These are phyloP conservation scores for Cercospora sesami DNA, from an alignment of 2,329 filamentous ascomycete genomes.

Conservation along the genomic window DNA sequence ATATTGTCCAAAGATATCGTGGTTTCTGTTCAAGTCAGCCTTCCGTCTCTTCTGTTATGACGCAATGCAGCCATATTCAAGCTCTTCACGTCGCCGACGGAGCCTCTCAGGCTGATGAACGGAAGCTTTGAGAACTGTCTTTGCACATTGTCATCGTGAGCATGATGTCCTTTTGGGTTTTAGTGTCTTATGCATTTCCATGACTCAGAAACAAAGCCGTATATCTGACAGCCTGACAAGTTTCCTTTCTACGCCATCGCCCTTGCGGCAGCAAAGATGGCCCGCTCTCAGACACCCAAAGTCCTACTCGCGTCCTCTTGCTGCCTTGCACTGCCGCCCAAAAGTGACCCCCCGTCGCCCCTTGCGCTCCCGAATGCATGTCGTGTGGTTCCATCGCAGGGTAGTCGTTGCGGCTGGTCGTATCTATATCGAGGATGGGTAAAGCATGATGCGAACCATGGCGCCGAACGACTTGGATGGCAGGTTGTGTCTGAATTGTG, in stretches of 20 bases:
- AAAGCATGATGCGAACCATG: conserved; percentile 44
- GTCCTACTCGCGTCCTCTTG: conserved; percentile 13
- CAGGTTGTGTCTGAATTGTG: conserved; percentile 95
- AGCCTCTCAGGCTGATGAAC: background rate
- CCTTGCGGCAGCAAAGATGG: conserved; percentile 8
- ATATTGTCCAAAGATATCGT: too few relatives aligned
- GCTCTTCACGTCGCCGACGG: background rate
- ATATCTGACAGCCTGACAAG: conserved; percentile 12
- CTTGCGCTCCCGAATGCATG: conserved; percentile 16
- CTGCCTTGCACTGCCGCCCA: conserved; percentile 11
- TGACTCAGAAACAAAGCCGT: conserved; percentile 16
- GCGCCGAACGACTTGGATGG: conserved; percentile 93
- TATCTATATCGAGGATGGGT: conserved; percentile 44
- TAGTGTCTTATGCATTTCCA: conserved; percentile 19
- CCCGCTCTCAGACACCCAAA: conserved; percentile 9
- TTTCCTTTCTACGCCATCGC: conserved; percentile 17
- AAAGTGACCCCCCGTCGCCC: conserved; percentile 8
- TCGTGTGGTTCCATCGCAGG: conserved; percentile 12
- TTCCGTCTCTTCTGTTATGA: background rate
- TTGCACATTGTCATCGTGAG: conserved; percentile 8
- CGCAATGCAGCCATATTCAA: background rate
- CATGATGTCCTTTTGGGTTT: conserved; percentile 10
- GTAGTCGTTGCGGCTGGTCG: conserved; percentile 16
- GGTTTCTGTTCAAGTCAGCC: conserved; percentile 1
- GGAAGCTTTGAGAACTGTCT: background rate